Conservation (phyloP, 495 filamentous ascomycete genomes). For the Aspergillus ostianus region DNA sequence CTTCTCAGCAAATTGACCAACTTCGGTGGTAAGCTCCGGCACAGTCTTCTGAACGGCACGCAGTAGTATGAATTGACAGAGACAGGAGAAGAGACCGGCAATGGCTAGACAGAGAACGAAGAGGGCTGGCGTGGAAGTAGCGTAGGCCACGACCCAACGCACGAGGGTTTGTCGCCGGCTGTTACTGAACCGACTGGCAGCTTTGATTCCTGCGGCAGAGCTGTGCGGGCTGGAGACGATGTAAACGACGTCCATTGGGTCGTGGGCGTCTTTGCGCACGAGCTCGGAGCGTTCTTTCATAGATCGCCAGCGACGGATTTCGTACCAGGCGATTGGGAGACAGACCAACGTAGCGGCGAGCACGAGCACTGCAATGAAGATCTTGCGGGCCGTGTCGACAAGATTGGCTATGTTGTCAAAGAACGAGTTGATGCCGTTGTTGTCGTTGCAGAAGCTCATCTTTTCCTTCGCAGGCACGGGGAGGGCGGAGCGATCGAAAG, state of each 20-base stretch:
- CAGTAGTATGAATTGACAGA: slow-evolving; percentile 82
- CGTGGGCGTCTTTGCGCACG: slow-evolving; percentile 61
- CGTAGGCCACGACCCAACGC: slow-evolving; percentile 86
- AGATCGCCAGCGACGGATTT: slow-evolving; percentile 73
- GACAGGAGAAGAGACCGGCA: slow-evolving; percentile 78
- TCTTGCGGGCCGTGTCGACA: slow-evolving; percentile 59
- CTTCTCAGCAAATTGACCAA: slow-evolving; percentile 77
- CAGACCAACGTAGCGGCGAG: slow-evolving; percentile 69
- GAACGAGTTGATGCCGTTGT: slow-evolving; percentile 81
- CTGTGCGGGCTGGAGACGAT: slow-evolving; percentile 79
- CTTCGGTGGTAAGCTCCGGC: slow-evolving; percentile 70
- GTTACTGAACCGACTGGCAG: slow-evolving; percentile 66
- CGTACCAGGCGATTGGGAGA: slow-evolving; percentile 73
- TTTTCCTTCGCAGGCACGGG: slow-evolving; percentile 77
- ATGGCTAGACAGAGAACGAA: slow-evolving; percentile 84
- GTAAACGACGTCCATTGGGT: slow-evolving; percentile 87
- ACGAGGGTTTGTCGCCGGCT: slow-evolving; percentile 66
- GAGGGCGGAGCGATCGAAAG: slow-evolving; percentile 72
- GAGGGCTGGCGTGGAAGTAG: slow-evolving; percentile 78
- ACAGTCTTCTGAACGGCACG: slow-evolving; percentile 69
- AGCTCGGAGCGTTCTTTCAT: slow-evolving; percentile 68
- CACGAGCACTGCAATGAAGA: slow-evolving; percentile 70
- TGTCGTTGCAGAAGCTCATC: slow-evolving; percentile 83
- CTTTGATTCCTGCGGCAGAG: slow-evolving; percentile 65
- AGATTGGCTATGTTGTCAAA: slow-evolving; percentile 68